Conservation (phyloP, 805 yeast genomes). For the Candida cerambycidarum region DNA sequence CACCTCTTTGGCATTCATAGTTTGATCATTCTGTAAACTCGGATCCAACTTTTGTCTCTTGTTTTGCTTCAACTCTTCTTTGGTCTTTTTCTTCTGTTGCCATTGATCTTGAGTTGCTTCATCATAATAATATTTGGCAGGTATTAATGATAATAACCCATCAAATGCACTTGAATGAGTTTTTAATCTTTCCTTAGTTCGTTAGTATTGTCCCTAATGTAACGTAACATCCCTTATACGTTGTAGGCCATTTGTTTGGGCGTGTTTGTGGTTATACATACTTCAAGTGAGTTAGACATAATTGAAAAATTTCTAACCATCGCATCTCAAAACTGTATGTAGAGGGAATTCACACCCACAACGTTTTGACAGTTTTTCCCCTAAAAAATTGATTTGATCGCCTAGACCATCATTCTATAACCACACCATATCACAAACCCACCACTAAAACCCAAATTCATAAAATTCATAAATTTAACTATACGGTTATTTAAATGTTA, state of each 20-base stretch:
- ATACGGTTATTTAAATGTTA: neutral
- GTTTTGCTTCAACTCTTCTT: conserved; percentile 58
- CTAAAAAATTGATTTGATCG: too few relatives aligned
- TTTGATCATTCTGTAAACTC: conserved; percentile 45
- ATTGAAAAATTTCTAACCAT: conserved; percentile 11
- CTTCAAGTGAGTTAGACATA: conserved; percentile 63
- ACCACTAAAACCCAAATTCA: too few relatives aligned
- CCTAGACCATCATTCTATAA: too few relatives aligned
- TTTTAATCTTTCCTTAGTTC: conserved; percentile 64
- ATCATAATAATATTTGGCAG: conserved; percentile 92
- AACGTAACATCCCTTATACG: too few relatives aligned
- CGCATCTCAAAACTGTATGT: conserved; percentile 8
- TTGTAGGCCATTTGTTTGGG: too few relatives aligned
- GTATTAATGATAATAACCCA: conserved; percentile 85
- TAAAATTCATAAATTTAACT: neutral
- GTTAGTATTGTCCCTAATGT: conserved; percentile 21
- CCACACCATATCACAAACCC: too few relatives aligned
- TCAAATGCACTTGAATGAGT: conserved; percentile 81
- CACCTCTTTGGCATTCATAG: conserved; percentile 55
- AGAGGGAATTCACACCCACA: too few relatives aligned
- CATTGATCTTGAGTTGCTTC: conserved; percentile 88
- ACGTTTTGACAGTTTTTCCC: too few relatives aligned
- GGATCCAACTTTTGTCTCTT: conserved; percentile 80
- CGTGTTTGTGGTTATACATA: too few relatives aligned
- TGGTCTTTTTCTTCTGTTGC: conserved; percentile 77